Base-by-base conservation (phyloP, 768 basidiomycete species). In the Lactifluus pinguis region DNA sequence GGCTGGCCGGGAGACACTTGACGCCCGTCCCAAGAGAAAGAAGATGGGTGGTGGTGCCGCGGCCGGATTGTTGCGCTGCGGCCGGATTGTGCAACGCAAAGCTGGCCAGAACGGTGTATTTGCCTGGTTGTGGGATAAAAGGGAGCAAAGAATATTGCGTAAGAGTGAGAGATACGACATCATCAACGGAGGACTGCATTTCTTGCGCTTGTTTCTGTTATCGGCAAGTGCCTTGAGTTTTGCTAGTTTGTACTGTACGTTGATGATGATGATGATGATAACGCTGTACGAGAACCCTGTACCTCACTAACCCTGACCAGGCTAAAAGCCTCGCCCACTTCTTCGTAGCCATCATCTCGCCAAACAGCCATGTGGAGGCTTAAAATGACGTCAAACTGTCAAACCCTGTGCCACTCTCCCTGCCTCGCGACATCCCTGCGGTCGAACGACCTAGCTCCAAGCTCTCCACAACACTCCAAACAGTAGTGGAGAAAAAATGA, bases 21-120 rank as follows among this genome's bases (percentile, higher is more conserved):
- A 88, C 87, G 11, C 95, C 94, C 8, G 92, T 89, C 0, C 80
- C 85, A 4, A 94, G 67, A 36, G 87, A 86, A 47, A 93, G 81
- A 60, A 85, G 72, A 66, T 87, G 83, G 45, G 70, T 57, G 25
- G 25, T 25, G 25, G 25, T 25, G 25, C 25, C 25, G 3, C 69
- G 64, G 5, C 68, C 64, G 7, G 71, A 68, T 30, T 58, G 52
- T 25, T 25, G 25, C 25, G 25, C 25, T 25, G 25, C n/a, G n/a
- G n/a, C 25, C 8, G 64, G 14, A 38, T 78, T 72, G 48, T 72
- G 76, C 60, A 92, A 78, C 3, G 81, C 78, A 53, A 82, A 72
- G 0, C 75, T 69, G 5, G 89, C 85, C 0, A 86, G 71, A 55
- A 90, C 72, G 25, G 86, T 89, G 72, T 79, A 87, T 62, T 87